Base-by-base conservation (phyloP, 2,329 filamentous ascomycete species). In the Hypoxylon sp. region DNA sequence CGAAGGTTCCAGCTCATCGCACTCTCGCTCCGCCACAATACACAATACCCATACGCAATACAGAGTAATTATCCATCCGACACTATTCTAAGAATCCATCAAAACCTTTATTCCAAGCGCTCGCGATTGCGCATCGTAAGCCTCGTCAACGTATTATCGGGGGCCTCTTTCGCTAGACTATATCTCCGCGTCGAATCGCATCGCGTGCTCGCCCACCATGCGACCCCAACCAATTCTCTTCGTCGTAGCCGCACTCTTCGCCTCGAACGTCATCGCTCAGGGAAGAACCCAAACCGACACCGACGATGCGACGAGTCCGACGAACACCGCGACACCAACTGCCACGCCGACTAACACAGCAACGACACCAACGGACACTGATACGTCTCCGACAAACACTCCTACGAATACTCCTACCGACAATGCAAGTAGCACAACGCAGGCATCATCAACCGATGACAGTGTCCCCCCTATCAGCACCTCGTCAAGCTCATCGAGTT, bases 141-240 rank as follows among this genome's bases (percentile, higher is more conserved):
- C 54, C 39, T 48, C 58, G n/a, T 55, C 17, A 44, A 44, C 10
- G 8, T 44, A 44, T 44, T 11, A 11, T 44, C 51, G 61, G 52
- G 56, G 29, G 11, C 27, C 48, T 60, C 55, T 13, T 48, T 57
- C 62, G 55, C 35, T 59, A 52, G 51, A 61, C 47, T 66, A 62
- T 29, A 58, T 55, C 44, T 24, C 13, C 48, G 42, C 42, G 21
- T 35, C 47, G 37, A 37, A 39, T 63, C 52, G 52, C 32, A 39
- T 62, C 51, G 52, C 42, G 6, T 56, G 52, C 32, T 63, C 56
- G 61, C 68, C 65, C 71, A 72, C 51, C 64, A 77, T 76, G 75
- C 75, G 75, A 61, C 52, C 73, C 7, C 72, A 67, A 51, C 70
- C 71, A 31, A 64, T 77, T 42, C 65, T 76, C n/a, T 57, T 74